Base-by-base conservation (phyloP, 805 yeast genomes). In the Ascoidea rubescens region DNA sequence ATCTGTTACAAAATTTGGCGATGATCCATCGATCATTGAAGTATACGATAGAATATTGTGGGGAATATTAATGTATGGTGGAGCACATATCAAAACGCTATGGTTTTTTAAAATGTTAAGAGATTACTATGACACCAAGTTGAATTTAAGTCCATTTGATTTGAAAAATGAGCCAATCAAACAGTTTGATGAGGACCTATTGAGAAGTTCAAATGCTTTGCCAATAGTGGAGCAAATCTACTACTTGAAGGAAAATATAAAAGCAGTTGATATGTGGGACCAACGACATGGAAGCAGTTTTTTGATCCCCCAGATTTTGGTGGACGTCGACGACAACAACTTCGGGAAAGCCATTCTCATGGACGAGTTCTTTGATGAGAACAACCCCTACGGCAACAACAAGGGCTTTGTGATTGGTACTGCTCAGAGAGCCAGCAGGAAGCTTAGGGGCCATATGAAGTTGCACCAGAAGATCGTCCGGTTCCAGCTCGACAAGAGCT, bases 21-120 rank as follows among this genome's bases (percentile, higher is more conserved):
- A 73, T 53, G 77, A 75, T 58, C 69, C 74, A 0, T 52, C 61
- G 0, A 58, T 65, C 2, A 50, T 65, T 4, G 46, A 51, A 2
- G 57, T 73, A 4, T 67, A 70, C 49, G 69, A 71, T 47, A 64
- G 68, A 33, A 64, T 77, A 1, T 51, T 74, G 1, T 69, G 73
- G 66, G 74, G 74, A 0, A 54, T 75, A 6, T 45, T 73, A 5
- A 55, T 75, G 47, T 67, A 65, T 53, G 80, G 80, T 14, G 75
- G 73, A 0, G 59, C 70, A 31, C 74, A 72, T 53, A 31, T 74
- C 7, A 69, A 66, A 47, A 60, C 69, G 2, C 55, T 77, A 17
- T 69, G 73, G 71, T 68, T 74, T 47, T 74, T 76, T 56, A 64
- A 64, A 51, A 60, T 64, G 16, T 56, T 74, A 45, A 63, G 64